These are phyloP conservation scores for Clarireedia homoeocarpa DNA, from an alignment of 2,329 filamentous ascomycete genomes.

Conservation along the genomic window DNA sequence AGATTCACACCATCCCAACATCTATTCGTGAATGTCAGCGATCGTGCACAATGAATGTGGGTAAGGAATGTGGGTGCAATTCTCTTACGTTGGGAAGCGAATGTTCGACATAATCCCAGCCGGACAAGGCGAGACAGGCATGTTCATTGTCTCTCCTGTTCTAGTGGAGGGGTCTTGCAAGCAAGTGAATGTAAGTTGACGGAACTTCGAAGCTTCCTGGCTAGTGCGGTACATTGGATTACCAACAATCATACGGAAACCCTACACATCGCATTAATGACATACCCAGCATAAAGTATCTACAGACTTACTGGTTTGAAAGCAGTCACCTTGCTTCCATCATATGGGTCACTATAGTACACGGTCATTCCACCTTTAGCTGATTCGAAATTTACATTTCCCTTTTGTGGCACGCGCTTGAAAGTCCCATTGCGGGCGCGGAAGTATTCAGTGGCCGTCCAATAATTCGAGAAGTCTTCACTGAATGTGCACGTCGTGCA, in stretches of 20 bases:
- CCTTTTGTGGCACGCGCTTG: slow-evolving; percentile 28
- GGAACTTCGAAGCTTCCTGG: no score
- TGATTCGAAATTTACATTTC: slow-evolving; percentile 30
- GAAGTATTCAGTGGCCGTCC: slow-evolving; percentile 29
- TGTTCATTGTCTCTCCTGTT: no score
- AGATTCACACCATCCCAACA: slow-evolving; percentile 24
- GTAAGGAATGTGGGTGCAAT: neutral
- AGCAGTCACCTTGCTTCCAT: slow-evolving; percentile 33
- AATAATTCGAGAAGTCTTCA: slow-evolving; percentile 32
- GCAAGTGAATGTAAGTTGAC: no score
- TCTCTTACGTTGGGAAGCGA: slow-evolving; percentile 22
- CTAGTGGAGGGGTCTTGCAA: no score
- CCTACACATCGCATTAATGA: no score
- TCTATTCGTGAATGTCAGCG: neutral
- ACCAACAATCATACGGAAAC: no score
- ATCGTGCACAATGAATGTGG: neutral
- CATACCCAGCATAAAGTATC: neutral
- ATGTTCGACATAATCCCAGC: slow-evolving; percentile 18
- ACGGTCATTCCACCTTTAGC: slow-evolving; percentile 31
- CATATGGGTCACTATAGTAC: slow-evolving; percentile 30
- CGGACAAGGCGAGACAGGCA: no score
- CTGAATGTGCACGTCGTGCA: slow-evolving; percentile 31
- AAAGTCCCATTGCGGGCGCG: slow-evolving; percentile 27
- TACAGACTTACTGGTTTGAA: slow-evolving; percentile 28
- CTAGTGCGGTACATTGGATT: no score